A percentile compares a stretch with the other conserved stretches of the same genome.
Evolutionary conservation across 106 monocot species (phyloP).

Genomic region (Platanthera guangdongensis): DNA sequence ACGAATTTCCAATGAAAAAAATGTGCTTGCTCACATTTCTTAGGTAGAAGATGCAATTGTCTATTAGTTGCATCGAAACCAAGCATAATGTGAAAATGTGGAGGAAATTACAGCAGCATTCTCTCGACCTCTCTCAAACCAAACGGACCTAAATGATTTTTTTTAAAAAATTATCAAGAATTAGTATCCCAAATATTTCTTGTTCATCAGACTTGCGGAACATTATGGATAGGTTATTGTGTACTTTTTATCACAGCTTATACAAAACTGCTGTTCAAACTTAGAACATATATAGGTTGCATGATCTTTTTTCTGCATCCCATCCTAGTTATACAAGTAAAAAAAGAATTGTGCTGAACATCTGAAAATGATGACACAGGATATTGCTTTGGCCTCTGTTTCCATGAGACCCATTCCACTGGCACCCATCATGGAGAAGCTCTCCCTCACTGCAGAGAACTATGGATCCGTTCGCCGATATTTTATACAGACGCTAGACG

Average conservation of each 20-base stretch:
- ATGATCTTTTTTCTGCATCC: conserved; percentile 1
- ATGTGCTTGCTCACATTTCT: too few relatives aligned
- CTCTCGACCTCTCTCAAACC: too few relatives aligned
- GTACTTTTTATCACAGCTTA: background rate
- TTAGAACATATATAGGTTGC: background rate
- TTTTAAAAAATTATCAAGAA: background rate
- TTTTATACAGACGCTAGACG: conserved; percentile 82
- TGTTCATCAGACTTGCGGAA: background rate
- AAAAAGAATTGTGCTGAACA: background rate
- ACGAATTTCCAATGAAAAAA: too few relatives aligned
- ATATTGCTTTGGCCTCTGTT: conserved; percentile 65
- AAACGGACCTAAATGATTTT: too few relatives aligned
- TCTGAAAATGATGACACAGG: conserved; percentile 30
- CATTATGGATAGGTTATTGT: background rate
- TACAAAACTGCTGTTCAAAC: background rate
- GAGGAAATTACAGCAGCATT: too few relatives aligned
- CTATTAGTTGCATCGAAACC: too few relatives aligned
- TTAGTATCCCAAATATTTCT: background rate
- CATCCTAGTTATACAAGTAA: background rate
- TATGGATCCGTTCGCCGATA: conserved; percentile 61
- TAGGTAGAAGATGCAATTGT: too few relatives aligned
- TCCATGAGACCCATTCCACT: conserved; percentile 59
- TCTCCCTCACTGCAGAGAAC: conserved; percentile 72
- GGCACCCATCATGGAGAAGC: conserved; percentile 78
- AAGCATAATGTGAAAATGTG: too few relatives aligned